Evolutionary conservation across 345 rosid species (phyloP).

Genomic region (Anastatica hierochuntica): DNA sequence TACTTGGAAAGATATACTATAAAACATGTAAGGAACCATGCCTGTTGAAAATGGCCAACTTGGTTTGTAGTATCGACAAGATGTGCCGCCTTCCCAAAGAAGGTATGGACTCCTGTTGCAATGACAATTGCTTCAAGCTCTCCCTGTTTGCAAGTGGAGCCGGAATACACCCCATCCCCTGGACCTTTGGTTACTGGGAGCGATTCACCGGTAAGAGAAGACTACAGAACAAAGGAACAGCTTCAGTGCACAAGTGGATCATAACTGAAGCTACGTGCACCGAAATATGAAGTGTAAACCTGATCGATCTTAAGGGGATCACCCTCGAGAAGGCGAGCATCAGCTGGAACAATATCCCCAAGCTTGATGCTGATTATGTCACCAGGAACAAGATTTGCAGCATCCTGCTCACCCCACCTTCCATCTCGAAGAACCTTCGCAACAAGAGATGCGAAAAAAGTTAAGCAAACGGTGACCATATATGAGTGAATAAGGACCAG

Average conservation of each 20-base stretch:
- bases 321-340: conserved; percentile 92
- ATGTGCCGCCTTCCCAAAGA: conserved; percentile 97
- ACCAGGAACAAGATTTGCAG: conserved; percentile 84
- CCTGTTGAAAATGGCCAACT: conserved; percentile 99
- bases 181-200: conserved; percentile 96
- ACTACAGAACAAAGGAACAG: conserved; percentile 35
- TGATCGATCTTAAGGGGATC: conserved; percentile 96
- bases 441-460: no score
- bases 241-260: conserved; percentile 2
- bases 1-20: not conserved
- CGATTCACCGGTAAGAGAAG: conserved; percentile 97
- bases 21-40: conserved; percentile 12
- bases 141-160: conserved; percentile 97
- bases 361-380: no score
- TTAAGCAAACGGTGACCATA: no score
- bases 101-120: conserved; percentile 96
- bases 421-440: conserved; percentile 95
- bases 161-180: conserved; percentile 96
- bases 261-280: not conserved
- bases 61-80: conserved; percentile 97
- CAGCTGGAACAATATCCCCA: conserved; percentile 95
- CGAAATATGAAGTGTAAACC: conserved; percentile 25
- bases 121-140: conserved; percentile 95
- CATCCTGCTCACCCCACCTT: conserved; percentile 91
- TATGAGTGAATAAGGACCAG: no score